phyloP scores from a whole-genome alignment of 257 asterid genomes.

The Marsdenia floribunda region DNA sequence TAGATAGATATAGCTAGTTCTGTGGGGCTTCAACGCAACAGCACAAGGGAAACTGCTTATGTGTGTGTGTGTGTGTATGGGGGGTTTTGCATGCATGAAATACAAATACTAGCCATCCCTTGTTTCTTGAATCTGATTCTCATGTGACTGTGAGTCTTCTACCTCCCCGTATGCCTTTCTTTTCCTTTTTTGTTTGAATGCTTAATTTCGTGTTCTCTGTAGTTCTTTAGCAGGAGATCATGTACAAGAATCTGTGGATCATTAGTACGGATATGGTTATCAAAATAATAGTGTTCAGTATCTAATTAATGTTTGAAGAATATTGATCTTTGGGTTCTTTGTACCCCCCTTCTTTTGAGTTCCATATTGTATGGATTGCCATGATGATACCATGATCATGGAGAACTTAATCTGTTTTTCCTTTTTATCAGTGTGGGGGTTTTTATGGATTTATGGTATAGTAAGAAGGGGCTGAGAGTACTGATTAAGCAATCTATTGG shows the following conservation, averaged over 20 bases:
- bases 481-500: neutral
- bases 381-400: neutral
- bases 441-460: neutral
- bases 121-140: neutral
- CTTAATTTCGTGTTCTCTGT: neutral
- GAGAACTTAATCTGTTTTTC: neutral
- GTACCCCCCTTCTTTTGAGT: neutral
- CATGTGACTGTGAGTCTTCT: slow-evolving; percentile 15
- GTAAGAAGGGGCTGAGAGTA: neutral
- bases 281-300: too few species aligned
- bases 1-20: too few species aligned
- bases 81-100: slow-evolving; percentile 11
- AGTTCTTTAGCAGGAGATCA: neutral
- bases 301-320: neutral
- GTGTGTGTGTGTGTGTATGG: neutral
- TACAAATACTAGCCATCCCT: neutral
- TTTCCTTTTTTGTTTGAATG: neutral
- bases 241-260: neutral
- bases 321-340: neutral
- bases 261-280: neutral
- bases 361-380: neutral
- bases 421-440: too few species aligned
- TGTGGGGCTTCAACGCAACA: neutral
- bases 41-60: neutral
- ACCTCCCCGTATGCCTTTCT: neutral